Base-by-base conservation (phyloP, 2,329 filamentous ascomycete genomes). In the Neurospora sp. region DNA sequence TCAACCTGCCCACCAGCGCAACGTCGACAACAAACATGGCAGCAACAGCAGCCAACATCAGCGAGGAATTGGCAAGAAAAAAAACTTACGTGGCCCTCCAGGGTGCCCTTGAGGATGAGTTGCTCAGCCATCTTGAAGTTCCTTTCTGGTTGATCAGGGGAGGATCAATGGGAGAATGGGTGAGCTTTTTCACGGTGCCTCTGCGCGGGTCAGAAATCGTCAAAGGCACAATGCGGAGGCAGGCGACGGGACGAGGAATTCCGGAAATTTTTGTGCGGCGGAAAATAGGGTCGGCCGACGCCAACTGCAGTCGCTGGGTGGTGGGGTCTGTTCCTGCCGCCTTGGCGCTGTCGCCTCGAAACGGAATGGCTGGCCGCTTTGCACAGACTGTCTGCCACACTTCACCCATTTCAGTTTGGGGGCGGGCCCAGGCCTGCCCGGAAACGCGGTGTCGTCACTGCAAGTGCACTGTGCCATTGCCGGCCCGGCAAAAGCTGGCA, bases 41-140 rank as follows among this genome's bases (percentile, higher is more conserved):
- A 71, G 69, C 69, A 71, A 41, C 36, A 72, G 74, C 71, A 75
- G 74, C 69, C 33, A 65, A 68, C 37, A 40, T 65, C 28, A 66
- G 66, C 19, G 68, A 17, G 37, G 74, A 75, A 72, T 70, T 69
- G 71, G 74, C 66, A 69, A 71, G 71, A 69, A 72, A 69, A 69
- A 70, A 71, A 78, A 88, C 87, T 82, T 87, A 89, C 87, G 91
- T 98, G 95, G 90, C 95, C 95, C 91, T 96, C 92, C 84, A 97
- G 92, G 88, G 92, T 96, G 84, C 93, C 93, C 88, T 95, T 94
- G 85, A 96, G 91, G 87, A 96, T 93, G 84, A 96, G 88, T 89
- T 95, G 91, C 89, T 96, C 92, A 88, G 91, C 90, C 92, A 96
- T 96, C 80, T 80, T 83, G 81, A 78, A 78, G 70, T 74, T 75